Base-by-base conservation (phyloP, 495 filamentous ascomycete species). In the Hypoxylon cercidicola region DNA sequence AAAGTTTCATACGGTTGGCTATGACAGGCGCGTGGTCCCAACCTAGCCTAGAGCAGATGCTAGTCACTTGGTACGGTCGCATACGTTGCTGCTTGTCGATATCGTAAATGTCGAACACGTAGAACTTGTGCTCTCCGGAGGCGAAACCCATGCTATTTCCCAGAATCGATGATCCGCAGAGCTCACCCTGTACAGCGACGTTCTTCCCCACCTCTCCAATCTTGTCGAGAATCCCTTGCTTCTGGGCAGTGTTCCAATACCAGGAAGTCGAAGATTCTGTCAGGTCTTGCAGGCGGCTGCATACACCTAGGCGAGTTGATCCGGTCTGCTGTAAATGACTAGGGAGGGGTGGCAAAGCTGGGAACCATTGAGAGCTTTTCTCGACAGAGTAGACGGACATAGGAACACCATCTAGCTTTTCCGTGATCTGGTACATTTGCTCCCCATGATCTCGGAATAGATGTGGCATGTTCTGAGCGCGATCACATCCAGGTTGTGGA, bases 371-470 rank as follows among this genome's bases (percentile, higher is more conserved):
- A 4, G 40, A 44, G n/a, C n/a, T 15, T 44, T n/a, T 44, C 4
- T 44, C n/a, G n/a, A 44, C 13, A 4, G 40, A 45, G 68, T 70
- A 72, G 13, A 72, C 47, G 15, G 43, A 37, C 68, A 71, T 71
- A 46, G 64, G 55, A 2, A 70, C 6, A n/a, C 70, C 70, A 48
- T 72, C 70, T 13, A 71, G 46, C 47, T 71, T 72, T 44, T 70
- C 64, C 0, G 70, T 68, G 30, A 70, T 55, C 45, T 72, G 68
- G 58, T 57, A 72, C 0, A 47, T 20, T 13, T 20, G 61, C 11
- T 62, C 21, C 7, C 19, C 56, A 13, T 21, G 32, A 5, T 41
- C 23, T 30, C 39, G 2, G 39, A 59, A 62, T 5, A 62, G 32
- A 23, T 12, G 9, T 8, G 50, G 25, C 13, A 21, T 20, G 57